These are phyloP conservation scores for Trichosporon sp. DNA, from an alignment of 1,284 basidiomycete genomes.

Conservation along the genomic window DNA sequence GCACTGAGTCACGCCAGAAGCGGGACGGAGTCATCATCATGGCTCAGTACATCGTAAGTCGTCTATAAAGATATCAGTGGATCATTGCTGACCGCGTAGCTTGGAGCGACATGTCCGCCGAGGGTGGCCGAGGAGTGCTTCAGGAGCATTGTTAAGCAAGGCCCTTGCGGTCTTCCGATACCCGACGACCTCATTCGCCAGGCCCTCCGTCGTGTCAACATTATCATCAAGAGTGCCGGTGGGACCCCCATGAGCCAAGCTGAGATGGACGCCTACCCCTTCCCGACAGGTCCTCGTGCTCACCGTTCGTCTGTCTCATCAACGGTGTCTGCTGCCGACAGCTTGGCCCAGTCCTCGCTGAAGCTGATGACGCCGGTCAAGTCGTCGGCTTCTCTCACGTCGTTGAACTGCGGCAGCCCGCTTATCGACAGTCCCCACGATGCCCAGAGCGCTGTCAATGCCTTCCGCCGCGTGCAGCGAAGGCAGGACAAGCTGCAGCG, in stretches of 20 bases:
- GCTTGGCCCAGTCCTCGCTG: constrained; percentile 7
- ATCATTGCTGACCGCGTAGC: constrained; percentile 19
- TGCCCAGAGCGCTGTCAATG: background rate
- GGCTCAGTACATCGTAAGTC: constrained; percentile 40
- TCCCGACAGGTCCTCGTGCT: constrained; percentile 12
- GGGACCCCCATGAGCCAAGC: constrained; percentile 7
- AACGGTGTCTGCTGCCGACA: constrained; percentile 15
- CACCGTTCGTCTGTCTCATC: constrained; percentile 20
- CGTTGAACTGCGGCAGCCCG: constrained; percentile 9
- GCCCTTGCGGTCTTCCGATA: constrained; percentile 26
- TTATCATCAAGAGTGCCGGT: constrained; percentile 21
- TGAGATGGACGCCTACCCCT: constrained; percentile 19
- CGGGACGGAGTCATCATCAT: constrained; percentile 24
- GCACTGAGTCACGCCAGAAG: constrained; percentile 12
- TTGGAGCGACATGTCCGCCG: constrained; percentile 27
- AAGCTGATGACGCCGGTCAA: constrained; percentile 25
- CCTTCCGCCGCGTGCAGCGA: constrained; percentile 14
- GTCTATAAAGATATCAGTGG: too few relatives aligned
- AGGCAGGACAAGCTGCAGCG: constrained; percentile 5
- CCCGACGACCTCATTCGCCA: constrained; percentile 40
- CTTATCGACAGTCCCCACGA: background rate
- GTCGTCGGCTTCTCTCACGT: constrained; percentile 24
- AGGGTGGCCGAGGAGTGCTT: constrained; percentile 29
- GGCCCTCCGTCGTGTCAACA: constrained; percentile 35
- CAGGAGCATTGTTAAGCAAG: constrained; percentile 26